phyloP scores from a whole-genome alignment of 208 protist genomes.

The Porcisia deanei region DNA sequence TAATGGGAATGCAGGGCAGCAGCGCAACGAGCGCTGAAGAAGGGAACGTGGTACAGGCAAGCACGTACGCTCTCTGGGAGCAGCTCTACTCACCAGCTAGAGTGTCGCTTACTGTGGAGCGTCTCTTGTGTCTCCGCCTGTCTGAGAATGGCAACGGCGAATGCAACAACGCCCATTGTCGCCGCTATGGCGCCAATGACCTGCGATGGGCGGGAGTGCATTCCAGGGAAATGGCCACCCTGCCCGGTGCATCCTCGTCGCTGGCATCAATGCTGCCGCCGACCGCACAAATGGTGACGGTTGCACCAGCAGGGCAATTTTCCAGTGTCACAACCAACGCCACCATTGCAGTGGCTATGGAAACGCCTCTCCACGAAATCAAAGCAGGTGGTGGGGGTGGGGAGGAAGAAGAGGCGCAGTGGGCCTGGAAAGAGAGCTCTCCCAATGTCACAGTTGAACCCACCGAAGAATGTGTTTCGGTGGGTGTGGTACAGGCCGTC shows the following conservation, averaged over 20 bases:
- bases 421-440: background rate
- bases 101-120: constrained; percentile 37
- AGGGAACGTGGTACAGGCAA: constrained; percentile 17
- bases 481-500: background rate
- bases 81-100: constrained; percentile 40
- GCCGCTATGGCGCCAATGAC: background rate
- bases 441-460: background rate
- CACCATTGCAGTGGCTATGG: background rate
- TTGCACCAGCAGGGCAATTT: background rate
- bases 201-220: background rate
- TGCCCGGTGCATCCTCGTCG: background rate
- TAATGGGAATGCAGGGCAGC: background rate
- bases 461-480: background rate
- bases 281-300: background rate
- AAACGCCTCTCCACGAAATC: background rate
- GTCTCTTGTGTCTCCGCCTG: constrained; percentile 25
- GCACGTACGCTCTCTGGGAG: constrained; percentile 61
- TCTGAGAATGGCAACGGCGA: constrained; percentile 2
- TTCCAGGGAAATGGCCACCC: background rate
- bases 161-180: background rate
- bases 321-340: background rate
- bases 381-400: too few species aligned
- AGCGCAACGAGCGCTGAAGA: background rate
- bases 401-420: background rate
- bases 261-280: background rate